Evolutionary conservation across 345 rosid species (phyloP).

Genomic region (Adansonia digitata): DNA sequence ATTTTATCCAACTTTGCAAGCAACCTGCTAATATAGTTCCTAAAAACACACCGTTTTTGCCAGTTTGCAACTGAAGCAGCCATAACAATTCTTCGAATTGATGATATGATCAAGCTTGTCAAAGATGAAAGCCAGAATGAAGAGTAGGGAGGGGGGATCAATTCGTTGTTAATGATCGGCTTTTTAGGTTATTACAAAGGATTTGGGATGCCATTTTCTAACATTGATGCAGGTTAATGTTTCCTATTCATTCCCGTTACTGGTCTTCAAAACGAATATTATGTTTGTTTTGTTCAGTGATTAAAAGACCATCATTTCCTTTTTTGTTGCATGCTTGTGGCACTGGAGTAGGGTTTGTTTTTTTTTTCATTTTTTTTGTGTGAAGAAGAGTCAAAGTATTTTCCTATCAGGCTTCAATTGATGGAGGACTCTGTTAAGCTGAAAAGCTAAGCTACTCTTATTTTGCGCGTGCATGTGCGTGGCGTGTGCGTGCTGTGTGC

Average conservation of each 20-base stretch:
- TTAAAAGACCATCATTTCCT: background rate
- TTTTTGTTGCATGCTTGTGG: background rate
- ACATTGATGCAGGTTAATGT: background rate
- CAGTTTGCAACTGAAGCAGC: conserved; percentile 99
- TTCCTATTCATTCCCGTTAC: background rate
- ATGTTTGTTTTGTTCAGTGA: background rate
- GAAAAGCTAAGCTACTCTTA: no score
- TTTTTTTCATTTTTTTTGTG: background rate
- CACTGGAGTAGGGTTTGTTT: background rate
- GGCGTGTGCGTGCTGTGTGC: no score
- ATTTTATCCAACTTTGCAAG: background rate
- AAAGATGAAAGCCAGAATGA: conserved; percentile 88
- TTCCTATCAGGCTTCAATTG: background rate
- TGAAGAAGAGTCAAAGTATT: background rate
- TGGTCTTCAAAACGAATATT: conserved; percentile 3
- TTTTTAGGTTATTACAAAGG: background rate
- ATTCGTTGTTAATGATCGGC: background rate
- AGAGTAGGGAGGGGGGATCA: conserved; percentile 6
- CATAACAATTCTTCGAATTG: conserved; percentile 90
- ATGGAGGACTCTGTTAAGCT: no score
- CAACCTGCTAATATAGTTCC: background rate
- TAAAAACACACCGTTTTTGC: background rate
- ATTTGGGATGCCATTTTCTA: background rate
- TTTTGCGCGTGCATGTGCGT: no score
- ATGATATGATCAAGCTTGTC: conserved; percentile 93